Evolutionary conservation across 106 monocot genomes (phyloP).

Genomic region (Allium sativum): DNA sequence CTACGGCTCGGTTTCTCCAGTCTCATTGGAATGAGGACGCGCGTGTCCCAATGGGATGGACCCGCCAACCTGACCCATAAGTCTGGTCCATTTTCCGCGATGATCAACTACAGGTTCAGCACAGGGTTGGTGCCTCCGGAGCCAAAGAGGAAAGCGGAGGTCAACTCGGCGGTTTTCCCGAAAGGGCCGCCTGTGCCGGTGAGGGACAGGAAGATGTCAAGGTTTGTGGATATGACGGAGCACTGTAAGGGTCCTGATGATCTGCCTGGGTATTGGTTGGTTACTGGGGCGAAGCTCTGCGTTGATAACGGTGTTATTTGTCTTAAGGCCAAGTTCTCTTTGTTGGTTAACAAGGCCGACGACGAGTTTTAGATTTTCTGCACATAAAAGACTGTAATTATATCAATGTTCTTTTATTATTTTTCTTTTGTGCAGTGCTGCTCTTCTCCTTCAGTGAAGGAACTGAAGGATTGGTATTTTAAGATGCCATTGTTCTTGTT

Average conservation of each 20-base stretch:
- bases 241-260: conserved; percentile 53
- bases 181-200: conserved; percentile 49
- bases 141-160: conserved; percentile 29
- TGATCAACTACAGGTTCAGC: conserved; percentile 28
- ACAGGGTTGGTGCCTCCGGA: conserved; percentile 6
- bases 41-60: conserved; percentile 68
- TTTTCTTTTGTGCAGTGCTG: too few relatives aligned
- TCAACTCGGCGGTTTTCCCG: conserved; percentile 64
- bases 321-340: conserved; percentile 63
- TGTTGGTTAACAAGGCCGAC: conserved; percentile 24
- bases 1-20: conserved; percentile 73
- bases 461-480: too few relatives aligned
- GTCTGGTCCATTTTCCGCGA: conserved; percentile 32
- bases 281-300: conserved; percentile 66
- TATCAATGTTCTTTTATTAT: too few relatives aligned
- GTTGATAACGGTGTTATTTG: conserved; percentile 44
- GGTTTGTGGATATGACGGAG: conserved; percentile 46
- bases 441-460: too few relatives aligned
- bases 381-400: too few relatives aligned
- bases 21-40: conserved; percentile 43
- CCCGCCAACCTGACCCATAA: conserved; percentile 15
- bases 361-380: conserved; percentile 18
- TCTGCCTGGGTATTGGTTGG: conserved; percentile 71
- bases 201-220: conserved; percentile 29
- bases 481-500: too few relatives aligned